These are phyloP conservation scores for Peziza echinospora DNA, from an alignment of 495 filamentous ascomycete genomes.

Conservation along the genomic window DNA sequence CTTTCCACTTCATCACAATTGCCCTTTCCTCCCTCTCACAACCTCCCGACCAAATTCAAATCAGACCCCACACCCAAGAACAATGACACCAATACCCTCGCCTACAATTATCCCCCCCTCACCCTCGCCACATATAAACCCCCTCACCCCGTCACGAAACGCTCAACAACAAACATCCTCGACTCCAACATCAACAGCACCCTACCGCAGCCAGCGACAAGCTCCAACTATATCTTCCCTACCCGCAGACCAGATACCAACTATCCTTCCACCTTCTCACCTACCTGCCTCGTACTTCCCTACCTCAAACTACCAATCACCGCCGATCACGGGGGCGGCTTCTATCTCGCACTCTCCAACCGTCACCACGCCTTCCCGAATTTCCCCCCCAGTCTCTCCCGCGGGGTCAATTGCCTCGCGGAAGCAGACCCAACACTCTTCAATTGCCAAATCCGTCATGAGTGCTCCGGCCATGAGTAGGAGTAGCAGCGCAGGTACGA, in stretches of 20 bases:
- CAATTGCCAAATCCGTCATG: conserved; percentile 39
- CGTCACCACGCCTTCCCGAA: not conserved
- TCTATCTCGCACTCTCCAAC: not conserved
- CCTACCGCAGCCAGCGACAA: not conserved
- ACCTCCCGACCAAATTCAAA: no score
- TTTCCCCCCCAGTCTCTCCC: not conserved
- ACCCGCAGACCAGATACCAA: not conserved
- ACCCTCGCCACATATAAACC: conserved; percentile 3
- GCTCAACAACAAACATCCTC: no score
- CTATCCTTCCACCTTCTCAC: not conserved
- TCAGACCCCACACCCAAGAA: no score
- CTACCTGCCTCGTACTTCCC: not conserved
- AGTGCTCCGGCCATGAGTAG: conserved; percentile 14
- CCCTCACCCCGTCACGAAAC: not conserved
- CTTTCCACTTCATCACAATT: no score
- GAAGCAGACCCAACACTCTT: conserved; percentile 28
- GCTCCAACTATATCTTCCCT: not conserved
- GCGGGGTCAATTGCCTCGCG: conserved; percentile 1
- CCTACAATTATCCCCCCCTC: conserved; percentile 5
- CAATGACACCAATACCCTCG: conserved; percentile 7
- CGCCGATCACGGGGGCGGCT: no score
- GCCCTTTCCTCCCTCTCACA: no score
- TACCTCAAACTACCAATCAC: no score
- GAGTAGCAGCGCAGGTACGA: conserved; percentile 5
- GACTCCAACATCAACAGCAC: no score